These are phyloP conservation scores for Logfia minima DNA, from an alignment of 129 eudicot species.

Conservation along the genomic window DNA sequence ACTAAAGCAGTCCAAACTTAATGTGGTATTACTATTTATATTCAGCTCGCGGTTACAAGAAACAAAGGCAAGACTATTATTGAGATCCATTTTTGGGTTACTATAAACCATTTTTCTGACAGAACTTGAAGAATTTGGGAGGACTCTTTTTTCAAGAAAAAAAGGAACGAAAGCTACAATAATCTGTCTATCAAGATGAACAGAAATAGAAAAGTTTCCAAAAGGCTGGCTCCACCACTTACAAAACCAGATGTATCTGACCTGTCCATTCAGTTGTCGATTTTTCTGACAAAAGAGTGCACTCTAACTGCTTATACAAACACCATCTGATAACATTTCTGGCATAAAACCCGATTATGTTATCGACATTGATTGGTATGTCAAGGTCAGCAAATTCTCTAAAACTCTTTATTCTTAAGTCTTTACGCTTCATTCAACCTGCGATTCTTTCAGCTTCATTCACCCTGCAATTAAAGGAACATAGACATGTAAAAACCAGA, in stretches of 20 bases:
- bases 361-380: slow-evolving; percentile 26
- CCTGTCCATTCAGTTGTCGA: slow-evolving; percentile 66
- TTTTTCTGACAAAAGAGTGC: not conserved
- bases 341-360: slow-evolving; percentile 41
- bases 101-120: slow-evolving; percentile 36
- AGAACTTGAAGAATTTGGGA: slow-evolving; percentile 11
- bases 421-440: slow-evolving; percentile 47
- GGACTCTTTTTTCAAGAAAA: not conserved
- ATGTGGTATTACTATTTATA: slow-evolving; percentile 54
- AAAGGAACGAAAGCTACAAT: slow-evolving; percentile 14
- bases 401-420: slow-evolving; percentile 38
- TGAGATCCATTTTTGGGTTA: slow-evolving; percentile 50
- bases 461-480: slow-evolving; percentile 44
- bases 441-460: slow-evolving; percentile 43
- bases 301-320: slow-evolving; percentile 15
- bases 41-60: slow-evolving; percentile 45
- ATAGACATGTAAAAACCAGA: slow-evolving; percentile 21
- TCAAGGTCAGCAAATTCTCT: slow-evolving; percentile 29
- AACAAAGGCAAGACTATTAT: slow-evolving; percentile 42
- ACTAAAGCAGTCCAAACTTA: slow-evolving; percentile 84
- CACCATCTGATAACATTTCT: slow-evolving; percentile 41
- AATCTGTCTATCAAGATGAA: slow-evolving; percentile 51
- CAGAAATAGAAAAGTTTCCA: slow-evolving; percentile 33
- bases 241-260: slow-evolving; percentile 91
- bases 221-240: slow-evolving; percentile 74